phyloP scores from a whole-genome alignment of 768 basidiomycete genomes.

The Basidioascus undulatus region DNA sequence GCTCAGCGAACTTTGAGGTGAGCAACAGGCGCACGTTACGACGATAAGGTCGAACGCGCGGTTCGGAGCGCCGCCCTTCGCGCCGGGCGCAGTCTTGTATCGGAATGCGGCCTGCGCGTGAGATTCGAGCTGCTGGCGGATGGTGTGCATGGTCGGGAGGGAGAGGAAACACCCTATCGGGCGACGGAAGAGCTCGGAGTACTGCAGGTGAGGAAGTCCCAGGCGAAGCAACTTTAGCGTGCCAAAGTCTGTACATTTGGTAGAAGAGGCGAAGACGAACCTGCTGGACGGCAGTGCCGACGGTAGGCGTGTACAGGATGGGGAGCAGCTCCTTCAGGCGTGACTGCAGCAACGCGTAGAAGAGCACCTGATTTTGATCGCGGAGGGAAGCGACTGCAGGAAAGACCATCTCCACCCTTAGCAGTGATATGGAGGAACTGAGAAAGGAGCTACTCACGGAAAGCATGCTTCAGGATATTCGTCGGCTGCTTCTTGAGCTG shows the following conservation, averaged over 20 bases:
- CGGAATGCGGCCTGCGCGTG: too few species aligned
- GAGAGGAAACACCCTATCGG: conserved; percentile 35
- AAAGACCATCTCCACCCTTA: conserved; percentile 55
- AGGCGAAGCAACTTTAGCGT: neutral
- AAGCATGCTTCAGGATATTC: conserved; percentile 41
- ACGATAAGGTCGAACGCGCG: conserved; percentile 43
- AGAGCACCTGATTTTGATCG: conserved; percentile 59
- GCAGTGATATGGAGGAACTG: conserved; percentile 2
- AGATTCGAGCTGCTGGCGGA: too few species aligned
- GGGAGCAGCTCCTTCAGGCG: conserved; percentile 38
- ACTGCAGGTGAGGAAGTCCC: conserved; percentile 24
- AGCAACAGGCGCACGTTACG: too few species aligned
- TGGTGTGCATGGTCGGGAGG: conserved; percentile 18
- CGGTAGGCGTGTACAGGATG: conserved; percentile 63
- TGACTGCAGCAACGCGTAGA: conserved; percentile 35
- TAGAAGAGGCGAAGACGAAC: neutral
- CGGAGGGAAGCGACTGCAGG: too few species aligned
- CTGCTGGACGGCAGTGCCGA: conserved; percentile 23
- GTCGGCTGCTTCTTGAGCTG: conserved; percentile 17
- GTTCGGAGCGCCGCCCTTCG: too few species aligned
- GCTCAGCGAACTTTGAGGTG: too few species aligned
- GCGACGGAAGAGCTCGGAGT: conserved; percentile 56
- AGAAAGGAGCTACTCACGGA: conserved; percentile 30
- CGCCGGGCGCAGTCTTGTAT: too few species aligned
- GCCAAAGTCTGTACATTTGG: neutral